phyloP scores from a whole-genome alignment of 345 rosid genomes.

The Capsella bursapastoris region DNA sequence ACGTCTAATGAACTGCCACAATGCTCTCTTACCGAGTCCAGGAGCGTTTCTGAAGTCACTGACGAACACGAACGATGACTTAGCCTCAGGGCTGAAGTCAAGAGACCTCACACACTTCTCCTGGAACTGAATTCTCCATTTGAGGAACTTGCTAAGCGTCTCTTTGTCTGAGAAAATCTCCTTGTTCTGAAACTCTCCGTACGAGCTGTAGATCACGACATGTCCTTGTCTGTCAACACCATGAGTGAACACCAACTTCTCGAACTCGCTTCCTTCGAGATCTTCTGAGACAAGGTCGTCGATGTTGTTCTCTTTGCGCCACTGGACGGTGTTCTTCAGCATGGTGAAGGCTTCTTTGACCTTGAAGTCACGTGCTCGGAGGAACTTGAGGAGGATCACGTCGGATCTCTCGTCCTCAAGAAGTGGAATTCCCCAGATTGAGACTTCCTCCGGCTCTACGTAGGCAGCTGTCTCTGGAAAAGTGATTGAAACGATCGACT shows the following conservation, averaged over 20 bases:
- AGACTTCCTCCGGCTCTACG: constrained; percentile 46
- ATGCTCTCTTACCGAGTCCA: constrained; percentile 78
- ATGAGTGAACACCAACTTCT: constrained; percentile 78
- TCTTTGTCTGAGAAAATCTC: constrained; percentile 72
- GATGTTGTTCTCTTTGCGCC: constrained; percentile 56
- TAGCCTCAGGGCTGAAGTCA: constrained; percentile 77
- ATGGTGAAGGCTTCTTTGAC: constrained; percentile 48
- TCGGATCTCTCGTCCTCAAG: constrained; percentile 49
- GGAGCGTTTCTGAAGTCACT: constrained; percentile 90
- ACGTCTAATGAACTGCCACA: constrained; percentile 72
- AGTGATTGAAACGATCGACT: constrained; percentile 40
- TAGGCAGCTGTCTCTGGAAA: constrained; percentile 41
- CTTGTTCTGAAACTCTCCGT: constrained; percentile 79
- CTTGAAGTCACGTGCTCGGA: constrained; percentile 48
- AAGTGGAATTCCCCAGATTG: constrained; percentile 48
- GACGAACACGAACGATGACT: constrained; percentile 71
- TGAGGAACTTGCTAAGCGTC: constrained; percentile 69
- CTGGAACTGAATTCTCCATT: constrained; percentile 88
- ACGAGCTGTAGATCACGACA: constrained; percentile 81
- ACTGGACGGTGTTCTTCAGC: constrained; percentile 46
- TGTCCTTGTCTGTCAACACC: constrained; percentile 86
- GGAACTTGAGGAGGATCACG: constrained; percentile 47
- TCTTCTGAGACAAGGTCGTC: constrained; percentile 67
- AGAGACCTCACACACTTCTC: constrained; percentile 83
- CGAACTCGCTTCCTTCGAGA: constrained; percentile 74